These are phyloP conservation scores for Penicillium cataractarum DNA, from an alignment of 495 filamentous ascomycete genomes.

Conservation along the genomic window DNA sequence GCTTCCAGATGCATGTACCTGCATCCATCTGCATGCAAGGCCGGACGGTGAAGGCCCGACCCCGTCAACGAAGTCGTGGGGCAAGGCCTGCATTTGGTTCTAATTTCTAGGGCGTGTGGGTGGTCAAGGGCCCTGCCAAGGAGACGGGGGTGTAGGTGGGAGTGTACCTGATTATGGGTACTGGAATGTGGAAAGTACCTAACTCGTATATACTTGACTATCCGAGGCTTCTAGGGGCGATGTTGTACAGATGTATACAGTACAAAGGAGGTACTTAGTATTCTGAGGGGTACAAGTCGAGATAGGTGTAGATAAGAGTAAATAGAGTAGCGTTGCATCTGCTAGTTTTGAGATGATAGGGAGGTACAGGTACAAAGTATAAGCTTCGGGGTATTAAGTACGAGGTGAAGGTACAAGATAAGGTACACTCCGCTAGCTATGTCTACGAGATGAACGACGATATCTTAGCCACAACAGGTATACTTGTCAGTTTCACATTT, in stretches of 20 bases:
- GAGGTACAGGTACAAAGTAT: neutral
- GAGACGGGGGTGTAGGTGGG: neutral
- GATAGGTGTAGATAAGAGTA: too few species aligned
- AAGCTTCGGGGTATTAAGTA: neutral
- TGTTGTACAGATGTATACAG: too few species aligned
- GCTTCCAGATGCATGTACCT: constrained; percentile 22
- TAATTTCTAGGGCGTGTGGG: neutral
- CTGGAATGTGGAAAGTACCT: neutral
- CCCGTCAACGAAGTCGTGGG: neutral
- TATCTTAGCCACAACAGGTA: neutral
- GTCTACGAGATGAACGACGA: too few species aligned
- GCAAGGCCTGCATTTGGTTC: neutral
- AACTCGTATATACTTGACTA: too few species aligned
- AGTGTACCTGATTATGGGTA: neutral
- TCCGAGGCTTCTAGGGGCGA: too few species aligned
- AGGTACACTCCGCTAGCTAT: too few species aligned
- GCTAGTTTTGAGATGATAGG: neutral
- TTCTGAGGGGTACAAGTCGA: too few species aligned
- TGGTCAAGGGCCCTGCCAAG: neutral
- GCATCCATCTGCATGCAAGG: constrained; percentile 30
- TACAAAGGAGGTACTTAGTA: neutral
- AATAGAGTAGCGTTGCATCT: too few species aligned
- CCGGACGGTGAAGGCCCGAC: constrained; percentile 3
- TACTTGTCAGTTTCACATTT: neutral
- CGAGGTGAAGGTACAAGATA: neutral